These are phyloP conservation scores for Metschnikowia arizonensis DNA, from an alignment of 805 yeast genomes.

Conservation along the genomic window DNA sequence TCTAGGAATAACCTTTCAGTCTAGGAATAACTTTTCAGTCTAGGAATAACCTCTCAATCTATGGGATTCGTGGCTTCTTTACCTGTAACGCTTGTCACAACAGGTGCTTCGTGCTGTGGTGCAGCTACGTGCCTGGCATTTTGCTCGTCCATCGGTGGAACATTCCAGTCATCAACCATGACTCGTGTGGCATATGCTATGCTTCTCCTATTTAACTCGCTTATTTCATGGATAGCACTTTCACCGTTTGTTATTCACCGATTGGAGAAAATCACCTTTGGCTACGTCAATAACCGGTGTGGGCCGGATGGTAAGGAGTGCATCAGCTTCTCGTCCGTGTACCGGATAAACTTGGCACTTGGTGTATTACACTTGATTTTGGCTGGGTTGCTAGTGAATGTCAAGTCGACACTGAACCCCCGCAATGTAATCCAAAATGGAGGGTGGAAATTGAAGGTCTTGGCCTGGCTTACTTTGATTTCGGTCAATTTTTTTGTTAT, in stretches of 20 bases:
- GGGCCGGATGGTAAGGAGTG: slow-evolving; percentile 70
- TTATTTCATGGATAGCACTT: slow-evolving; percentile 88
- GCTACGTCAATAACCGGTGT: slow-evolving; percentile 67
- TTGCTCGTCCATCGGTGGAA: slow-evolving; percentile 48
- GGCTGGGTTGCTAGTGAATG: slow-evolving; percentile 65
- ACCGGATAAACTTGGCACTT: slow-evolving; percentile 81
- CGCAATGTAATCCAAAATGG: slow-evolving; percentile 87
- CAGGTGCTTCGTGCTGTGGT: slow-evolving; percentile 19
- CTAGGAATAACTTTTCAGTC: no score
- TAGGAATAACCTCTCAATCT: no score
- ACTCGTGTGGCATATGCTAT: slow-evolving; percentile 86
- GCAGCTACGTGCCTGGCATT: slow-evolving; percentile 66
- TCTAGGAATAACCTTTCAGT: no score
- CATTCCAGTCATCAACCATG: slow-evolving; percentile 68
- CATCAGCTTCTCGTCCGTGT: slow-evolving; percentile 89
- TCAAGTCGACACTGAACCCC: slow-evolving; percentile 71
- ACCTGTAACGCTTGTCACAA: slow-evolving; percentile 13
- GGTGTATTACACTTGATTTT: slow-evolving; percentile 73
- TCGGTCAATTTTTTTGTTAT: slow-evolving; percentile 62
- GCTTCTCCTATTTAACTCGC: slow-evolving; percentile 69
- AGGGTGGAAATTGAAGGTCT: slow-evolving; percentile 77
- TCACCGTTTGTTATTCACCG: slow-evolving; percentile 73
- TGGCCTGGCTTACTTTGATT: slow-evolving; percentile 53
- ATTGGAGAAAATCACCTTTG: slow-evolving; percentile 68
- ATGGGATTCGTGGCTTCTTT: slow-evolving; percentile 20